phyloP scores from a whole-genome alignment of 768 basidiomycete genomes.

The Boletus subparvulus region DNA sequence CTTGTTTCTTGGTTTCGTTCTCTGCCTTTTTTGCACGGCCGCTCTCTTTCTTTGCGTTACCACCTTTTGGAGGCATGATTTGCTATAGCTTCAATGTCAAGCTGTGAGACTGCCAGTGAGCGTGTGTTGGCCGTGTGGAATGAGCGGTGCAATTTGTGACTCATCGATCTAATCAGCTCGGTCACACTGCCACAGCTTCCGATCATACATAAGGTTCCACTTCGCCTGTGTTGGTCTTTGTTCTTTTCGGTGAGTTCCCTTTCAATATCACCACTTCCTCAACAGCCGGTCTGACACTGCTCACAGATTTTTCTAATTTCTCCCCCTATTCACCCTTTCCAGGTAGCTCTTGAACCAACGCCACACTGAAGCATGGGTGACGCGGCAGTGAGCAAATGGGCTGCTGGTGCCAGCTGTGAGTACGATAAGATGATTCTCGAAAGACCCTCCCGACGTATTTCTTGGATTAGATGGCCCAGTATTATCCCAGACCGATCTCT shows the following conservation, averaged over 20 bases:
- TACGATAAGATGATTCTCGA: background rate
- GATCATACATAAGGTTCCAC: constrained; percentile 9
- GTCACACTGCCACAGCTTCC: constrained; percentile 26
- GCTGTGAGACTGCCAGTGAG: constrained; percentile 2
- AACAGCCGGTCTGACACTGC: background rate
- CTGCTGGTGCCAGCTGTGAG: constrained; percentile 38
- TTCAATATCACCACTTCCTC: background rate
- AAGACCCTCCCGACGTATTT: background rate
- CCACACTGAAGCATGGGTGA: constrained; percentile 26
- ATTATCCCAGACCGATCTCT: constrained; percentile 77
- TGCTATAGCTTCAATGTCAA: background rate
- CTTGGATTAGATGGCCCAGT: constrained; percentile 66
- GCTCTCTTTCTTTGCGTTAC: constrained; percentile 89
- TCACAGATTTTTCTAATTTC: background rate
- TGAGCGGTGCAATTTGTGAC: constrained; percentile 16
- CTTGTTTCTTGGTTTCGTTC: constrained; percentile 81
- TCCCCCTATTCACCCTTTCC: background rate
- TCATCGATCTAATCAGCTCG: constrained; percentile 22
- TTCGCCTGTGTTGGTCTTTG: background rate
- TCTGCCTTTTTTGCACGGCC: constrained; percentile 91
- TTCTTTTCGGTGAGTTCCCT: background rate
- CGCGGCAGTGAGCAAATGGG: constrained; percentile 33
- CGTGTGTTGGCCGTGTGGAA: constrained; percentile 1
- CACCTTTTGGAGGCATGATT: constrained; percentile 81
- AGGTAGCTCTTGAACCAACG: background rate